Evolutionary conservation across 345 rosid species (phyloP), one percentile per base, ranked within the genome.

Genomic region (Odontarrhena argentea): DNA sequence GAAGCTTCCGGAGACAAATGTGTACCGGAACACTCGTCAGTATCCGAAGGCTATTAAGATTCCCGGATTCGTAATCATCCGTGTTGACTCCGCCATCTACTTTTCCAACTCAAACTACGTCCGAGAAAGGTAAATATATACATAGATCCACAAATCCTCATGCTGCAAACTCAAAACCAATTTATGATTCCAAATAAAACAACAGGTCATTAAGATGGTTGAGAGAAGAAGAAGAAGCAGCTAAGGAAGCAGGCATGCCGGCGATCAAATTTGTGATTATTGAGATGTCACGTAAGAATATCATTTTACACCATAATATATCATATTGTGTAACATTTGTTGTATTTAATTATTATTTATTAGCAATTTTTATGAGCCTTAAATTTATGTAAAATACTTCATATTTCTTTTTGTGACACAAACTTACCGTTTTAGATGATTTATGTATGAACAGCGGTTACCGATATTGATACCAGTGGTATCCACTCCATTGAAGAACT

Each of bases 401-500:
- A 30, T 42, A 30, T 32, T 3, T 28, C 0, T 28, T 9, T 49
- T n/a, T 8, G 24, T 36, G 22, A 49, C 10, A 32, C 30, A 65
- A 46, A 53, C n/a, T 57, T 58, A 58, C 7, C 22, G 22, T 35
- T 28, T 2, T 4, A 4, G 14, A 51, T 65, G 24, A 28, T 36
- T 24, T 48, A 5, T 55, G 28, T 35, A 12, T 38, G 69, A 55
- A 68, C 90, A 80, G 95, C 97, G 58, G 91, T 91, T 12, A 88
- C 89, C 3, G 96, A 88, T 80, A 86, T 91, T 11, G 97, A 91
- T 74, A 91, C 96, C 0, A 88, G 97, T 42, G 96, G 97, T 45
- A 88, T 88, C 46, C 89, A 91, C 65, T 87, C 91, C 2, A 26
- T 88, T 0, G 86, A 88, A 79, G 97, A 91, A 60, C 49, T 91